Conservation (phyloP, 176 grass and related monocot species). For the Secale cereale region DNA sequence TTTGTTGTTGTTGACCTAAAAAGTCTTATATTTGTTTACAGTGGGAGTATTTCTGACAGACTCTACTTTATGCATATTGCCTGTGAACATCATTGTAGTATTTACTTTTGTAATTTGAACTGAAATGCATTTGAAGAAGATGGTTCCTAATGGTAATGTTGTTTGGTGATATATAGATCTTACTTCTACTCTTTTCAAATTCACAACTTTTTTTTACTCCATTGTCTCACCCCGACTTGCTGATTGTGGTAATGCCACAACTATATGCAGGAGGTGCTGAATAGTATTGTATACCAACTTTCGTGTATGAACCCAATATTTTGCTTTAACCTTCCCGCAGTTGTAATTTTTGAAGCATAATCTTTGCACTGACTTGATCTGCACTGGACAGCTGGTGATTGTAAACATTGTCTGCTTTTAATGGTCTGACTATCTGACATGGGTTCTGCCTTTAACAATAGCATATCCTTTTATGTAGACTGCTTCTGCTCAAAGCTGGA, state of each 20-base stretch:
- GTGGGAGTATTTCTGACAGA: neutral
- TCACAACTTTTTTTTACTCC: neutral
- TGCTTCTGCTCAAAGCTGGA: conserved; percentile 76
- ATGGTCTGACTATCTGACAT: neutral
- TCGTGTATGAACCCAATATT: neutral
- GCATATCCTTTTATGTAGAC: conserved; percentile 44
- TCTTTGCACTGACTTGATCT: neutral
- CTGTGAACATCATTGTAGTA: neutral
- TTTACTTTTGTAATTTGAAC: neutral
- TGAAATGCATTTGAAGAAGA: neutral
- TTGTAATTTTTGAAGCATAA: neutral
- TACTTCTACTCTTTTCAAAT: neutral
- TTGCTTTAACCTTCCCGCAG: neutral
- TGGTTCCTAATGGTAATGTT: neutral
- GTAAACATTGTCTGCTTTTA: neutral
- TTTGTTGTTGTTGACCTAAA: too few species aligned
- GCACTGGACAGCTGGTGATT: neutral
- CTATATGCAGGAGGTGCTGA: neutral
- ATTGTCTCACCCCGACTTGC: neutral
- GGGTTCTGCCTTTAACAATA: neutral
- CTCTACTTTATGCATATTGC: neutral
- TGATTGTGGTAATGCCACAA: neutral
- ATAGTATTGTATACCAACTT: neutral
- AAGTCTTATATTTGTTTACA: too few species aligned
- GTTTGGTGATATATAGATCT: neutral